Conservation (phyloP, 2,329 filamentous ascomycete genomes). For the Didymella exigua region DNA sequence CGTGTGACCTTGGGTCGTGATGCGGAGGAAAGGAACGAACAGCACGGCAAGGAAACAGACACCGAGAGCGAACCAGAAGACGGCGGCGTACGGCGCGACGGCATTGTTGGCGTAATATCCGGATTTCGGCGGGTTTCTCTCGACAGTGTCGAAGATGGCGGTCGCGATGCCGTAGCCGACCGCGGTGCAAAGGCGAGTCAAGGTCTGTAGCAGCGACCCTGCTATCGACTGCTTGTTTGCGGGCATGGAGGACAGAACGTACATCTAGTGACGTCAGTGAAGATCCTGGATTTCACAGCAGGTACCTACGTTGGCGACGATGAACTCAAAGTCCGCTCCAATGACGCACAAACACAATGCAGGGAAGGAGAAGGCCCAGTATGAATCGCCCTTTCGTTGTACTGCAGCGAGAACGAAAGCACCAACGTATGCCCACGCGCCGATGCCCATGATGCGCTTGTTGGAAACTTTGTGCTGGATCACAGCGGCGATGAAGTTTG, state of each 20-base stretch:
- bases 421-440: conserved; percentile 52
- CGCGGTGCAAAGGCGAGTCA: conserved; percentile 65
- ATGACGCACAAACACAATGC: conserved; percentile 65
- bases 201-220: conserved; percentile 71
- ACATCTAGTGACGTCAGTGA: conserved; percentile 57
- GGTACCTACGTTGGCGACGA: conserved; percentile 66
- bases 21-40: conserved; percentile 59
- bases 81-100: conserved; percentile 58
- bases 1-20: conserved; percentile 60
- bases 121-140: conserved; percentile 37
- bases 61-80: conserved; percentile 58
- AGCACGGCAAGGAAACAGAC: conserved; percentile 53
- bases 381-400: conserved; percentile 60
- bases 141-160: conserved; percentile 60
- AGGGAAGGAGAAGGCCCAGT: conserved; percentile 71
- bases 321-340: conserved; percentile 72
- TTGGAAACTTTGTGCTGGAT: conserved; percentile 69
- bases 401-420: conserved; percentile 63
- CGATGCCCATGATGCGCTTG: conserved; percentile 64
- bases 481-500: conserved; percentile 67
- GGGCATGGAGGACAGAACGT: conserved; percentile 70
- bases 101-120: conserved; percentile 53
- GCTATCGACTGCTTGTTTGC: conserved; percentile 68
- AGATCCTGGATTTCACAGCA: not conserved
- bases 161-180: conserved; percentile 67